Base-by-base conservation (phyloP, 306 rosid genomes). In the Quercus glauca region DNA sequence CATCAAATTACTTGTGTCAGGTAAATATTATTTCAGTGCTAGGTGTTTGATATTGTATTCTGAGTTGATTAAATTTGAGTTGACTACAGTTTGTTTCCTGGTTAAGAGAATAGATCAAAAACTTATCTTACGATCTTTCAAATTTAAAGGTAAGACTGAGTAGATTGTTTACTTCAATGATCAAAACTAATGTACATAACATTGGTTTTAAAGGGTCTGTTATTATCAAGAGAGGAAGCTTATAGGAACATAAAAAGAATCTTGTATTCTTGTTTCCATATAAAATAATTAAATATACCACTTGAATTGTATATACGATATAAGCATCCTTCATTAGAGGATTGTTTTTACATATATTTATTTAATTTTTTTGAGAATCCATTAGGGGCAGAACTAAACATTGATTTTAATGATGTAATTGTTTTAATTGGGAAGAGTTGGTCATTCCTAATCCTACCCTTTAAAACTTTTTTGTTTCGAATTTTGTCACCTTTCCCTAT, bases 1-100 rank as follows among this genome's bases (percentile, higher is more conserved):
- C 98, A 33, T 70, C 95, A 83, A 80, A 85, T 43, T 93, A 91
- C 86, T 89, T 93, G 95, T 93, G 97, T 74, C 98, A 91, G 97
- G 98, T 93, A 78, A 82, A 19, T 37, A 77, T 80, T 23, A 31
- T 33, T 65, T 51, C 28, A 13, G 11, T 59, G 52, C 45, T 35
- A 12, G 5, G 2, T 28, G 4, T 63, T 63, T 23, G 41, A 63
- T 63, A 28, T 5, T 63, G 41, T 13, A 28, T 1, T 58, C 25
- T n/a, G 21, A 21, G 14, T 58, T 58, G 3, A 58, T 9, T 26
- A 10, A 10, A 49, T 49, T 12, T 11, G 4, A 49, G 14, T 58
- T 58, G 20, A 58, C 25, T 26, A 25, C 69, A 63, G 28, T 14
- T 14, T 15, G 8, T 25, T 28, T 63, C 37, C 37, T 63, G 17